Evolutionary conservation across 2,329 filamentous ascomycete genomes (phyloP).

Genomic region (Epicoccum nigrum): DNA sequence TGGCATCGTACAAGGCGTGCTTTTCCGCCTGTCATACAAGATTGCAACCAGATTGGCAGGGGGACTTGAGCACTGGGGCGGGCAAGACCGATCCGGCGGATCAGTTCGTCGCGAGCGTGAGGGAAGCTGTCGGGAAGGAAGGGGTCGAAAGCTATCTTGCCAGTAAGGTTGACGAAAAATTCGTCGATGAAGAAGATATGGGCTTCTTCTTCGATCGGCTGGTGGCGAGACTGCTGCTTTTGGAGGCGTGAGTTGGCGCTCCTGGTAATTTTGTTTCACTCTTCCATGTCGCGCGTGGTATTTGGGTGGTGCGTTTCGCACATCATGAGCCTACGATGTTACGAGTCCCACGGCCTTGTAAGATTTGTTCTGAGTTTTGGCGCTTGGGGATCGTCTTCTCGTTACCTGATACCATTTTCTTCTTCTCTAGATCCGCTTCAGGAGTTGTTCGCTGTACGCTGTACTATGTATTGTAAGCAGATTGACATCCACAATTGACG

Average conservation of each 20-base stretch:
- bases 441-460: conserved; percentile 2
- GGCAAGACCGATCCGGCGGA: conserved; percentile 22
- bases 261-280: not conserved
- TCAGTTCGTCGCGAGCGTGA: conserved; percentile 38
- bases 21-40: conserved; percentile 43
- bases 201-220: conserved; percentile 48
- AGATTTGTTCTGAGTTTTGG: not conserved
- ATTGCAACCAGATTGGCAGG: conserved; percentile 37
- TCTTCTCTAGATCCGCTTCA: conserved; percentile 2
- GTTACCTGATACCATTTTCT: not conserved
- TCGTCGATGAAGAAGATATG: conserved; percentile 36
- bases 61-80: conserved; percentile 21
- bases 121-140: conserved; percentile 30
- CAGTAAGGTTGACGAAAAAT: conserved; percentile 24
- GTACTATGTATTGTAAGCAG: not conserved
- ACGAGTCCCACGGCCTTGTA: too few species aligned
- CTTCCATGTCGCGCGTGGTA: not conserved
- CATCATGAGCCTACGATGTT: not conserved
- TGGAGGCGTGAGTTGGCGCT: not conserved
- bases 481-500: not conserved
- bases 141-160: conserved; percentile 30
- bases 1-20: conserved; percentile 44
- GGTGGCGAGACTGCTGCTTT: conserved; percentile 41
- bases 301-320: not conserved
- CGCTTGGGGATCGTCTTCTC: not conserved